phyloP scores from a whole-genome alignment of 176 grass and related monocot genomes.

The Aegilops tauschii region DNA sequence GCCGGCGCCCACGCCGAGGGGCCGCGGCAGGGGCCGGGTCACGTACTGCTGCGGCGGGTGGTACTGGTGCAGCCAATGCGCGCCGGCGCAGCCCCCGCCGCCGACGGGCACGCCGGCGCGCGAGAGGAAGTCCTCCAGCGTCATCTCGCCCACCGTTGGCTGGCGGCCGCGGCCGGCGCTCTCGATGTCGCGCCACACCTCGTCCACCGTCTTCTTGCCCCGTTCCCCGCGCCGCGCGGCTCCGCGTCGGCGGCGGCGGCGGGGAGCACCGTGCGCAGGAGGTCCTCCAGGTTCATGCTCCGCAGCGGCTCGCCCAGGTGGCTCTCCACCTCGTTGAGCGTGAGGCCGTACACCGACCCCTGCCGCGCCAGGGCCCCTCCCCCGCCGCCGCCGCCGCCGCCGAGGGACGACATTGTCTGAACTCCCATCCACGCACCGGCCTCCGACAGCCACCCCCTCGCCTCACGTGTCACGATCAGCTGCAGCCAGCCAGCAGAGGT shows the following conservation, averaged over 20 bases:
- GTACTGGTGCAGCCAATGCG: conserved; percentile 46
- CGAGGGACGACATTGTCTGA: conserved; percentile 72
- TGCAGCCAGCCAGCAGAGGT: neutral
- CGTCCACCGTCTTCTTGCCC: conserved; percentile 81
- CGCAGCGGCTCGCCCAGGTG: conserved; percentile 77
- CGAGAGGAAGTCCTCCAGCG: conserved; percentile 84
- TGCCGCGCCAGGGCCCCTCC: conserved; percentile 43
- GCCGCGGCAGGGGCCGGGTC: conserved; percentile 27
- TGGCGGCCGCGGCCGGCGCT: conserved; percentile 36
- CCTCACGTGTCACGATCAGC: conserved; percentile 19
- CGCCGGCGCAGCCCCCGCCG: conserved; percentile 14
- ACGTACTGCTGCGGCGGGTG: conserved; percentile 28
- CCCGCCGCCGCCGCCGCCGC: conserved; percentile 1
- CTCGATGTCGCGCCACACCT: conserved; percentile 94
- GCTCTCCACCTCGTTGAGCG: conserved; percentile 76
- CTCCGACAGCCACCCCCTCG: neutral
- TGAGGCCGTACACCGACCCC: conserved; percentile 71
- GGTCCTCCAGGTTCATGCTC: conserved; percentile 89
- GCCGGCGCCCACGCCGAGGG: conserved; percentile 13
- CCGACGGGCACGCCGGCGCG: conserved; percentile 59
- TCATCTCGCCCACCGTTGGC: conserved; percentile 79
- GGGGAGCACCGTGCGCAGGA: conserved; percentile 63
- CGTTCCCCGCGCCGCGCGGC: neutral
- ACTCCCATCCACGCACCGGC: conserved; percentile 50
- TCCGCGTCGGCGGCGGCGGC: neutral